Conservation (phyloP, 257 asterid genomes). For the Schizonepeta tenuifolia region DNA sequence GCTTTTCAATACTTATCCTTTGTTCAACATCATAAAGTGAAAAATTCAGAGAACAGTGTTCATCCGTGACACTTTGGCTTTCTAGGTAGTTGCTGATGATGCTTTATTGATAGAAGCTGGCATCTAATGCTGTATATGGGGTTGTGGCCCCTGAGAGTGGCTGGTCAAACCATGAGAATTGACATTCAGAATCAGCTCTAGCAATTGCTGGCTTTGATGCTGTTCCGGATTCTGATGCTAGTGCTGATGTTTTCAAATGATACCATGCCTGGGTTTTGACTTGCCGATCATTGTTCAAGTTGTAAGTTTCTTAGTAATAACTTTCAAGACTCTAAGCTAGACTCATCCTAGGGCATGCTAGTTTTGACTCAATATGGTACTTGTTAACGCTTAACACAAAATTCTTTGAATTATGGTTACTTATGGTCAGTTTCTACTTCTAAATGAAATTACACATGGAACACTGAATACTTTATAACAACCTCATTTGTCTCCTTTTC, state of each 20-base stretch:
- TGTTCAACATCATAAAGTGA: not conserved
- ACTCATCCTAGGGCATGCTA: not conserved
- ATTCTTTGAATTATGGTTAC: not conserved
- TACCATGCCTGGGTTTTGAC: not conserved
- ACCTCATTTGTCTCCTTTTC: not conserved
- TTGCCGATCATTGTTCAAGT: not conserved
- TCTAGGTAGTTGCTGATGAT: conserved; percentile 13
- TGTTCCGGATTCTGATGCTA: conserved; percentile 1
- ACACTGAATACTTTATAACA: not conserved
- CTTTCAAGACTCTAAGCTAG: conserved; percentile 2
- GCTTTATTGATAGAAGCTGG: conserved; percentile 11
- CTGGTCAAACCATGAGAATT: not conserved
- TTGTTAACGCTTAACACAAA: not conserved
- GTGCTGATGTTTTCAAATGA: not conserved
- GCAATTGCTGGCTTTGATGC: not conserved
- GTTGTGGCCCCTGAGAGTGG: not conserved
- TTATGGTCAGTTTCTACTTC: not conserved
- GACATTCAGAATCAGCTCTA: not conserved
- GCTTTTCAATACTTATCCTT: not conserved
- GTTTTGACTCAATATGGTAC: not conserved
- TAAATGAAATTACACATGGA: not conserved
- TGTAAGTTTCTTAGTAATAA: conserved; percentile 9
- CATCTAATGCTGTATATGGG: conserved; percentile 16
- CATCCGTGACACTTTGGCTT: not conserved
- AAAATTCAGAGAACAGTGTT: not conserved